Percentiles rank a stretch among this genome's conserved stretches.
phyloP scores from a whole-genome alignment of 805 yeast species.

The Saturnispora hagleri region DNA sequence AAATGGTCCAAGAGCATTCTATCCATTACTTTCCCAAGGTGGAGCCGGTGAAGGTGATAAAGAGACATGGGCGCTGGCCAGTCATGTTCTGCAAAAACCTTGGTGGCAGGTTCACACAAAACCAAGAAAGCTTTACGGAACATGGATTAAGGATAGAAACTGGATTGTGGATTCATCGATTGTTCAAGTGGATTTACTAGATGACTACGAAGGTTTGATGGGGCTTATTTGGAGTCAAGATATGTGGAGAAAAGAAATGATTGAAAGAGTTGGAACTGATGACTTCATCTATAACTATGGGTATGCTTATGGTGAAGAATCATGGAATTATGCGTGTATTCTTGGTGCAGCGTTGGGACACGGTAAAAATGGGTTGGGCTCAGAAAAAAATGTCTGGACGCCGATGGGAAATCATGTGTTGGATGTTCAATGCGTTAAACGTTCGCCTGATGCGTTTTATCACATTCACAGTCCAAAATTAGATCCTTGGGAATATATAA shows the following conservation, averaged over 20 bases:
- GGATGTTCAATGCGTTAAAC: constrained; percentile 6
- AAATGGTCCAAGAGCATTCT: constrained; percentile 51
- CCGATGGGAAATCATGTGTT: constrained; percentile 1
- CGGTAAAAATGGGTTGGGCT: constrained; percentile 6
- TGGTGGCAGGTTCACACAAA: constrained; percentile 40
- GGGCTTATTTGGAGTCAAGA: constrained; percentile 11
- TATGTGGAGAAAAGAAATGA: constrained; percentile 9
- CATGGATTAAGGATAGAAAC: constrained; percentile 10
- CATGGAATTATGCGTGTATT: constrained; percentile 7
- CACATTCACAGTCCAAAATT: constrained; percentile 45
- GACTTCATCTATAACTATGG: constrained; percentile 16
- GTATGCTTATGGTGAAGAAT: constrained; percentile 14
- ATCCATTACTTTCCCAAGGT: constrained; percentile 52
- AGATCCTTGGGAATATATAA: constrained; percentile 34
- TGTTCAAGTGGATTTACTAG: constrained; percentile 24
- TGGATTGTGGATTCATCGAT: constrained; percentile 18
- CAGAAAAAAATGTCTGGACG: constrained; percentile 6
- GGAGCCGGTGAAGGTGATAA: constrained; percentile 69
- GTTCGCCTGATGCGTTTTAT: constrained; percentile 24
- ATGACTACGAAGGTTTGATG: constrained; percentile 16
- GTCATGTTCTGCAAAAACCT: constrained; percentile 35
- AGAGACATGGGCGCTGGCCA: constrained; percentile 63
- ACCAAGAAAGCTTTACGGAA: constrained; percentile 19
- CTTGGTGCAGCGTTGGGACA: constrained; percentile 9
- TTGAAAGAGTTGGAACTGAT: constrained; percentile 7